Base-by-base conservation (phyloP, 2,329 filamentous ascomycete species). In the Ceratocystiopsis sp. region DNA sequence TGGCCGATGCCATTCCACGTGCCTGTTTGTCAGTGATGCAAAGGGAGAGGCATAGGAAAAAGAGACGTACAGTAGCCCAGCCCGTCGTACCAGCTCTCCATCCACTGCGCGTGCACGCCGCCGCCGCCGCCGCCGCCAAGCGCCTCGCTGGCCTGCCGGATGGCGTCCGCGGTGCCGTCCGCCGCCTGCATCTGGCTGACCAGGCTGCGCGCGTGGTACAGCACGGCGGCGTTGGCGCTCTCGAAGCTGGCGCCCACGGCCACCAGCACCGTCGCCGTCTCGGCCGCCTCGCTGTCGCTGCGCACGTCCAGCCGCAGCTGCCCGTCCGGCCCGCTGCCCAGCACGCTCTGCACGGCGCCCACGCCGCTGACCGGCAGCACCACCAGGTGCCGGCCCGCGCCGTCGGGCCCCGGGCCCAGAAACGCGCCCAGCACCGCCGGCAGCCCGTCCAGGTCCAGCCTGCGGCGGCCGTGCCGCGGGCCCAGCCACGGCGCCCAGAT, bases 1-100 rank as follows among this genome's bases (percentile, higher is more conserved):
- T 93, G 84, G 0, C 91, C 91, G 0, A 98, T 67, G 0, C 78
- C 82, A 55, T 96, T 98, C 91, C 91, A 98, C 1, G 91, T 98
- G 57, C 25, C 25, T 29, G 25, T 8, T 11, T 8, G 25, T 29
- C 10, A 29, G 25, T 4, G 19, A 21, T 4, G 19, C 4, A 7
- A 10, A 29, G 2, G 10, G 10, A 29, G 7, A 10, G 6, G 25
- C 4, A 11, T 7, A 29, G 9, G 10, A 29, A 11, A 29, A 29
- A 11, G 10, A 11, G 25, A 29, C 25, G 7, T 29, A 29, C 91
- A 98, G 56, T 91, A 98, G 0, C 86, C 84, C 35, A 98, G 65
- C 0, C 86, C 85, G 57, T 96, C 91, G 55, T 87, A 87, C 86
- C 87, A 95, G 46, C 83, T 76, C 49, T 91, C 77, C 40, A 84